phyloP scores from a whole-genome alignment of 305 asterid genomes.

The Rubia peregrina region DNA sequence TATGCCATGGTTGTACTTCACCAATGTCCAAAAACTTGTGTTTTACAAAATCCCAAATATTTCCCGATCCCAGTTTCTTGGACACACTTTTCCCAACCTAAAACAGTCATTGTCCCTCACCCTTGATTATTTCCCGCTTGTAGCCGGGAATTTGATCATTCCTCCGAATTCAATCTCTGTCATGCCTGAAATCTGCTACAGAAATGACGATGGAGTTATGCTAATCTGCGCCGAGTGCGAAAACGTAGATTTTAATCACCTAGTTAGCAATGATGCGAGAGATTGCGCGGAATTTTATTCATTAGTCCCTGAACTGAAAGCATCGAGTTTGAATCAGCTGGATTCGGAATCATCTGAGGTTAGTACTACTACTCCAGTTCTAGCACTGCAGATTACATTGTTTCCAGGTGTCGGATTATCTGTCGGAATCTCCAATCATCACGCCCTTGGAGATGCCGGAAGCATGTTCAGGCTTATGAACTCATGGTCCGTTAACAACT shows the following conservation, averaged over 20 bases:
- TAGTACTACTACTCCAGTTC: not conserved
- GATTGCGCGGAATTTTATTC: not conserved
- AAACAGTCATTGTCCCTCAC: not conserved
- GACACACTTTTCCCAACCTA: not conserved
- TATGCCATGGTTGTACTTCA: not conserved
- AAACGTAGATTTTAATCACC: not conserved
- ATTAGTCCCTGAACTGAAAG: constrained; percentile 4
- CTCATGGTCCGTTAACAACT: constrained; percentile 8
- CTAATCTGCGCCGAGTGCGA: not conserved
- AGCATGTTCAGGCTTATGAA: constrained; percentile 11
- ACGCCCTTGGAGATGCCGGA: constrained; percentile 10
- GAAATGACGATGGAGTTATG: not conserved
- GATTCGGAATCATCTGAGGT: not conserved
- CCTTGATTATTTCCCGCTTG: not conserved
- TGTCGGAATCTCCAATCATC: constrained; percentile 14
- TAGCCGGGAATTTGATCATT: constrained; percentile 1
- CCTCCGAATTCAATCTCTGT: not conserved
- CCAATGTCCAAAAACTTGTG: not conserved
- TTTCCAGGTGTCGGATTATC: constrained; percentile 8
- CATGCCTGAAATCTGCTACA: constrained; percentile 12
- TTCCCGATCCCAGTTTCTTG: not conserved
- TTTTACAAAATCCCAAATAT: not conserved
- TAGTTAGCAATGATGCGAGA: not conserved
- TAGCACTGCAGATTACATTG: constrained; percentile 10
- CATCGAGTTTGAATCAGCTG: not conserved